phyloP scores from a whole-genome alignment of 2,329 filamentous ascomycete species.

The Talaromyces sp. region DNA sequence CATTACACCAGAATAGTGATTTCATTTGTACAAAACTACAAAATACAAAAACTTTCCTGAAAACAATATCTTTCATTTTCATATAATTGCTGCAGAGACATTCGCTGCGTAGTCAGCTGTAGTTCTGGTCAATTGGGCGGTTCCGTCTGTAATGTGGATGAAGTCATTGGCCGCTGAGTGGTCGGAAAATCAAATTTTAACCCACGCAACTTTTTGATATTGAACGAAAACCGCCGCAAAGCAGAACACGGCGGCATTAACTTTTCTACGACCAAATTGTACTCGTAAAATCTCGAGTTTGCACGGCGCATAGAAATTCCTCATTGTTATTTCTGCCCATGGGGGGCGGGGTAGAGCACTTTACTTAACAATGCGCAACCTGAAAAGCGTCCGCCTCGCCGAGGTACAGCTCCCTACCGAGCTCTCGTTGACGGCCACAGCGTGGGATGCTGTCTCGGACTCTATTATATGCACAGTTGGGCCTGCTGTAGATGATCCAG shows the following conservation, averaged over 20 bases:
- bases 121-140: constrained; percentile 9
- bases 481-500: constrained; percentile 61
- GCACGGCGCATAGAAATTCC: neutral
- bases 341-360: constrained; percentile 27
- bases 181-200: constrained; percentile 35
- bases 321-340: constrained; percentile 19
- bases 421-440: constrained; percentile 64
- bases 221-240: constrained; percentile 9
- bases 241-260: neutral
- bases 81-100: neutral
- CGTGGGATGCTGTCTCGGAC: constrained; percentile 79
- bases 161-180: constrained; percentile 35
- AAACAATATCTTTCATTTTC: constrained; percentile 3
- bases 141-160: constrained; percentile 30
- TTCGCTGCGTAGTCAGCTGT: neutral
- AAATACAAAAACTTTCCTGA: constrained; percentile 20
- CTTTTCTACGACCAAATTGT: neutral
- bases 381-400: constrained; percentile 69
- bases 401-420: constrained; percentile 56
- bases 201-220: constrained; percentile 22
- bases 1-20: constrained; percentile 23
- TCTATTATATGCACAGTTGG: constrained; percentile 79
- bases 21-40: constrained; percentile 34
- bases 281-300: neutral
- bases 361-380: constrained; percentile 67